These are phyloP conservation scores for Blastobotrys terrestris DNA, from an alignment of 805 yeast species.

Conservation along the genomic window DNA sequence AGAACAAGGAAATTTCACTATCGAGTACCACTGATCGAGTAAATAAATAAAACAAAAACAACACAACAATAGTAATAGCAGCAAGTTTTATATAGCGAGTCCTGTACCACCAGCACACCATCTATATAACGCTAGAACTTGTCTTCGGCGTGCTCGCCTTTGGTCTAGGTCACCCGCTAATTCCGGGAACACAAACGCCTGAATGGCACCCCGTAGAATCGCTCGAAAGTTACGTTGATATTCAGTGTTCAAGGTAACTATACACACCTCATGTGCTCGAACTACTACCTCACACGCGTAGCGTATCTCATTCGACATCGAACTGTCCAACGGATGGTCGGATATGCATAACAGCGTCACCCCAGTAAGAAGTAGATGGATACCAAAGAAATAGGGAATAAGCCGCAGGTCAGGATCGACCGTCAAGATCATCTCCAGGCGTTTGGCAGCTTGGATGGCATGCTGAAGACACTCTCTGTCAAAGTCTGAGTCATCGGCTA, in stretches of 20 bases:
- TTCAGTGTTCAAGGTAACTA: slow-evolving; percentile 27
- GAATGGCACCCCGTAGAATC: slow-evolving; percentile 26
- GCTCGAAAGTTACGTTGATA: slow-evolving; percentile 28
- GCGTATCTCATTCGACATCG: neutral
- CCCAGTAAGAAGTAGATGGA: slow-evolving; percentile 24
- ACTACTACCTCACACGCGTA: slow-evolving; percentile 24
- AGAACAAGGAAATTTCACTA: no score
- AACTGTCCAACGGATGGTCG: slow-evolving; percentile 12
- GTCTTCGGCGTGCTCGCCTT: neutral
- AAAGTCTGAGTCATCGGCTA: slow-evolving; percentile 16
- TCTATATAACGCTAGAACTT: neutral
- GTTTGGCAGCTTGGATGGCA: slow-evolving; percentile 22
- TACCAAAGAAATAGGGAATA: slow-evolving; percentile 28
- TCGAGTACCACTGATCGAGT: no score
- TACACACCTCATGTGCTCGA: slow-evolving; percentile 29
- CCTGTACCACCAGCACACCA: neutral
- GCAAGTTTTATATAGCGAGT: neutral
- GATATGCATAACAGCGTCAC: slow-evolving; percentile 22
- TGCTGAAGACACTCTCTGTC: slow-evolving; percentile 19
- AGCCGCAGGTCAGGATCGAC: slow-evolving; percentile 23
- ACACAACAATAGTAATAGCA: no score
- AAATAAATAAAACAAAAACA: neutral
- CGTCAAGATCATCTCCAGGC: slow-evolving; percentile 19
- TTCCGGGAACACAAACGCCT: slow-evolving; percentile 19
- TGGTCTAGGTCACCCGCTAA: slow-evolving; percentile 3